Evolutionary conservation across 768 basidiomycete genomes (phyloP).

Genomic region (Bullera alba): DNA sequence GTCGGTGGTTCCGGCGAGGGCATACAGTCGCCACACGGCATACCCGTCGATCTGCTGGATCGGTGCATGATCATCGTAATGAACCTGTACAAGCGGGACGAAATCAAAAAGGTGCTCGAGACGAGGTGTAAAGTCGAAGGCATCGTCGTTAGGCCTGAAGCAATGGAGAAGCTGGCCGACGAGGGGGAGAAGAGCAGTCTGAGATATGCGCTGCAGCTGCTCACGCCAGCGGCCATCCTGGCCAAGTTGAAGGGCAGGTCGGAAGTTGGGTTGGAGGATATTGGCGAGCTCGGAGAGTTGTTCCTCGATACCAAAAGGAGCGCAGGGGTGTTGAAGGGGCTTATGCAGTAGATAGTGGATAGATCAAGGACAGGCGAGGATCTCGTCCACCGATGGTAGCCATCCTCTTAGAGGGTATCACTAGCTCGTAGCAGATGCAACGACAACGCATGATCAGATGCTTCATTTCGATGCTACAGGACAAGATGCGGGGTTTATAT

Average conservation of each 20-base stretch:
- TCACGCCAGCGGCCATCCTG: conserved; percentile 85
- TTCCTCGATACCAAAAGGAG: conserved; percentile 81
- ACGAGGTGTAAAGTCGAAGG: conserved; percentile 82
- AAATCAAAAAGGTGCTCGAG: conserved; percentile 79
- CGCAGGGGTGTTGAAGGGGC: conserved; percentile 30
- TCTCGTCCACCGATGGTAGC: too few relatives aligned
- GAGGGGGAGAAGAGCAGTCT: conserved; percentile 78
- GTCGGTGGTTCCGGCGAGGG: conserved; percentile 51
- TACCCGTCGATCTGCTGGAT: conserved; percentile 89
- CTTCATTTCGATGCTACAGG: too few relatives aligned
- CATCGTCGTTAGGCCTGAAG: conserved; percentile 64
- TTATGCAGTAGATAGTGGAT: neutral
- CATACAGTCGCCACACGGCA: conserved; percentile 82
- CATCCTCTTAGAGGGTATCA: too few relatives aligned
- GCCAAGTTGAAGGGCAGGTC: conserved; percentile 67
- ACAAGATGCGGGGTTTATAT: too few relatives aligned
- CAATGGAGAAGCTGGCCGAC: conserved; percentile 69
- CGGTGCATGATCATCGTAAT: conserved; percentile 95
- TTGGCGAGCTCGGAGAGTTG: conserved; percentile 85
- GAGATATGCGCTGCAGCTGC: conserved; percentile 81
- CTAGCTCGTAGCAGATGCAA: too few relatives aligned
- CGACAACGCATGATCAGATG: too few relatives aligned
- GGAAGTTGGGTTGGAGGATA: conserved; percentile 80
- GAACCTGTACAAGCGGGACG: conserved; percentile 68
- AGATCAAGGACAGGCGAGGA: too few relatives aligned